Base-by-base conservation (phyloP, 208 protist species). In the Leishmania aethiopica region DNA sequence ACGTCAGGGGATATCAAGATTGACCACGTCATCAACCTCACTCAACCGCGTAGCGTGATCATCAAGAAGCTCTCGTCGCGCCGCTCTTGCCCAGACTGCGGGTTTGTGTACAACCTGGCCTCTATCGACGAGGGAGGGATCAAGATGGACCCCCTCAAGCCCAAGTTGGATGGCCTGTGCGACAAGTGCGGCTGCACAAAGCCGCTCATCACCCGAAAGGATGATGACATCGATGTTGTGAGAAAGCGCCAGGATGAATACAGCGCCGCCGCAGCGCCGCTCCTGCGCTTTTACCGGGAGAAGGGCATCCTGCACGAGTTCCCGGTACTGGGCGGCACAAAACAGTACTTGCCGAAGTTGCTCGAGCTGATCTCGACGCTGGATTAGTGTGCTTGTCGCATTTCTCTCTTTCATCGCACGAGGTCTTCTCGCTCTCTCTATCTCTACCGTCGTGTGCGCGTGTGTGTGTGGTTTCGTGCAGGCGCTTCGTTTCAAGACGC, bases 11-110 rank as follows among this genome's bases (percentile, higher is more conserved):
- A 55, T 13, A 91, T 95, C 57, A 71, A 84, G 62, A 87, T 96
- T 13, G 94, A 96, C 71, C 83, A 92, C 78, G 94, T 97, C 32
- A 85, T 96, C 75, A 97, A 97, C 75, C 85, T 97, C 40, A 89
- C 87, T 4, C 94, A 97, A 82, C 91, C 92, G 22, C 79, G 76
- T 51, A 86, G 89, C 71, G 93, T 97, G 15, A 96, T 97, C 60
- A 83, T 96, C 47, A 79, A 77, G 22, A 97, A 97, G 80, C 78
- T 96, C 53, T 91, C 85, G 75, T 91, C 89, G 47, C 86, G 94
- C 45, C 90, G 94, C 72, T 88, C 85, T 47, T 97, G 94, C 83
- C 72, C 84, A 35, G 78, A 93, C 37, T 97, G 94, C 79, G 94
- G 94, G 13, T 90, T 92, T 59, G 86, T 89, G 4, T 97, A 97